phyloP scores from a whole-genome alignment of 352 stramenopile genomes.

The Phytopythium vexans region DNA sequence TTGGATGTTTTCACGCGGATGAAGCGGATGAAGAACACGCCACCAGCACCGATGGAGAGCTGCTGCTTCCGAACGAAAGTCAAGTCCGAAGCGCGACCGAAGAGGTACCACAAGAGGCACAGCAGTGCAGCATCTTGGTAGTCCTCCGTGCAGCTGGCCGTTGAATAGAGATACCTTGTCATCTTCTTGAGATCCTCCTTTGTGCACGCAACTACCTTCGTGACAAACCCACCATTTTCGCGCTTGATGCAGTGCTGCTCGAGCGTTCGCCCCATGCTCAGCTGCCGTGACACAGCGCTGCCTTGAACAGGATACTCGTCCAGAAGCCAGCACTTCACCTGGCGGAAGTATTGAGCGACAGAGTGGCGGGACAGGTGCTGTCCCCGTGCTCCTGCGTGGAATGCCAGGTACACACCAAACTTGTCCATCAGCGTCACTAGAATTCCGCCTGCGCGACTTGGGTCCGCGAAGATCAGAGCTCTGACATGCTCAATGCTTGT shows the following conservation, averaged over 20 bases:
- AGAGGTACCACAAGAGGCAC: conserved; percentile 19
- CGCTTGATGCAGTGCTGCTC: conserved; percentile 12
- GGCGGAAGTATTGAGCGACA: conserved; percentile 15
- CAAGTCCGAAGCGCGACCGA: conserved; percentile 23
- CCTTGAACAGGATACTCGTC: conserved; percentile 10
- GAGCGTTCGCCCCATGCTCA: conserved; percentile 15
- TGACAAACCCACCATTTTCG: conserved; percentile 5
- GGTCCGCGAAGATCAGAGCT: conserved; percentile 1
- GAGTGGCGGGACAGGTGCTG: conserved; percentile 13
- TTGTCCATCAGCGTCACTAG: conserved; percentile 17
- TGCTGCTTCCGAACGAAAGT: conserved; percentile 14
- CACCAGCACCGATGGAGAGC: conserved; percentile 10
- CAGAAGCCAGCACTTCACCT: conserved; percentile 16
- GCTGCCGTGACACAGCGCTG: not conserved
- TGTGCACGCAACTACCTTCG: conserved; percentile 3
- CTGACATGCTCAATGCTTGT: conserved; percentile 5
- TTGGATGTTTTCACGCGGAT: conserved; percentile 23
- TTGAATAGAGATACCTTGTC: not conserved
- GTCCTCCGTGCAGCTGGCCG: conserved; percentile 2
- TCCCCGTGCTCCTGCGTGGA: conserved; percentile 8
- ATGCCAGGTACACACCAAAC: conserved; percentile 19
- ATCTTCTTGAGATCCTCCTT: conserved; percentile 4
- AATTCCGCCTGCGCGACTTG: not conserved
- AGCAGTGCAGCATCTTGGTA: conserved; percentile 17
- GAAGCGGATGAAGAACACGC: conserved; percentile 14